Evolutionary conservation across 345 rosid species (phyloP), one percentile per base, ranked within the genome.

Genomic region (Gossypium herbaceum): DNA sequence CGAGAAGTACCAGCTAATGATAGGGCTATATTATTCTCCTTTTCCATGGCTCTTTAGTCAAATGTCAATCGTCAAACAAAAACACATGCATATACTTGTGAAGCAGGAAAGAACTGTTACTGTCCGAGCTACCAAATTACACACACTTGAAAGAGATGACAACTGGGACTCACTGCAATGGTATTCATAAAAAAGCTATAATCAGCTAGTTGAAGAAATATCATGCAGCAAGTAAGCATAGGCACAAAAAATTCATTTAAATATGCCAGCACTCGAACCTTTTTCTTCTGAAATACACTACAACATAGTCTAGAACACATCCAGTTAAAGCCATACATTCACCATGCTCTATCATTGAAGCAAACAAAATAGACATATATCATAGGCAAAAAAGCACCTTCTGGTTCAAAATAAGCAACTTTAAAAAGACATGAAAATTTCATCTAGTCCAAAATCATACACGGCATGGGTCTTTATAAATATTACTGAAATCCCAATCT

Each of bases 31-130:
- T 65, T 80, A 76, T 74, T 83, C 75, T 92, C 94, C 73, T 74
- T 89, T 76, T 90, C 90, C 97, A 91, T 91, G 68, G 75, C 85
- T 82, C 71, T 73, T 58, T 56, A 61, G 27, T 78, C 54, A 13
- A 76, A 71, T 27, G 62, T 25, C 68, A 48, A 69, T 27, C 9
- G 48, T 60, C 47, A 13, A 45, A 56, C 29, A 44, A 52, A 79
- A 68, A 68, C 27, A 43, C 17, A 58, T 58, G 25, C 77, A 74
- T 68, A 52, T 3, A 67, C 45, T 47, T 24, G 34, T 9, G 9
- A 2, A 13, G 24, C 47, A 47, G 69, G 52, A 63, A 48, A 71
- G 68, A 51, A 20, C 1, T 41, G 13, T 48, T 47, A 54, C 70
- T 24, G 39, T 75, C 79, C 65, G 57, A 45, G 66, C 60, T 81